Evolutionary conservation across 495 filamentous ascomycete species (phyloP), one percentile per base, ranked within the genome.

Genomic region (Penicillium bialowiezense): DNA sequence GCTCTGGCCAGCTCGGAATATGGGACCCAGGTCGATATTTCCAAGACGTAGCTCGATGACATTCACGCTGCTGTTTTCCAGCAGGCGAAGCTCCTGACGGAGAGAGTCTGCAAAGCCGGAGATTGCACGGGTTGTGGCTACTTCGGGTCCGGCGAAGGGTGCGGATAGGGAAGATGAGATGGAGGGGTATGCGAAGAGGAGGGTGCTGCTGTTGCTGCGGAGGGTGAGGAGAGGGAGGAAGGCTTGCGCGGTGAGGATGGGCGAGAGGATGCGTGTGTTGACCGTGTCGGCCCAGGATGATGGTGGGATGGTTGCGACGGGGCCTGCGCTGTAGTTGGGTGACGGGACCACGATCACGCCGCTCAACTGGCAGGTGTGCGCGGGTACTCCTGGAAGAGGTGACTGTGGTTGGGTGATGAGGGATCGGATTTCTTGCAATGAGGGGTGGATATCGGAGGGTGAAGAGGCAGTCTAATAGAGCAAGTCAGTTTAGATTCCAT

Each of bases 201-300:
- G 78, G 36, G 81, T 81, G 47, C 78, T 72, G 36, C 67, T 68
- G 40, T 72, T 67, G 38, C 71, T 69, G 51, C 72, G 65, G 42
- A 66, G 62, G 10, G 81, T 84, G 36, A 97, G 76, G 20, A 88
- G 82, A 0, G 89, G 91, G 1, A 97, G 75, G 72, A 97, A 96
- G 19, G 86, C 78, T 63, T 96, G 90, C 9, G 89, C 77, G 0
- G 86, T 89, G 47, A 95, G 77, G 51, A 97, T 87, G 4, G 95
- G 91, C n/a, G 88, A 85, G 23, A 97, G 79, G n/a, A 97, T 77
- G 44, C 91, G 89, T 5, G 87, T 88, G 72, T 96, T 96, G 56
- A 97, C 77, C 12, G 87, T 85, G 60, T 97, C 90, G 44, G 88
- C 87, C 79, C 92, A 96, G 52, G 80, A 78, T 15, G 86, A 87